phyloP scores from a whole-genome alignment of 2,329 filamentous ascomycete species.

The Pleomassaria siparia region DNA sequence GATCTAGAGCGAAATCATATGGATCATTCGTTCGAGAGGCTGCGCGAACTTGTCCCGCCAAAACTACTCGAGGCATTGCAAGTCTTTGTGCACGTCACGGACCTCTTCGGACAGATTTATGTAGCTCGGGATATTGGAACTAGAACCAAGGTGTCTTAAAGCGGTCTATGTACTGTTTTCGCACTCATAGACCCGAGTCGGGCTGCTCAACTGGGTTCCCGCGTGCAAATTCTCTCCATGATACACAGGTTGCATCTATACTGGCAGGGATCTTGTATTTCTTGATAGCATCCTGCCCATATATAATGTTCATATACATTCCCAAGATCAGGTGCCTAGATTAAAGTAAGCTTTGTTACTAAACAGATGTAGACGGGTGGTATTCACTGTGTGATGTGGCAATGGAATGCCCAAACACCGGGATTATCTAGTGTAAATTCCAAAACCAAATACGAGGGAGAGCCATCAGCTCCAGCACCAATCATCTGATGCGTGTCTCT shows the following conservation, averaged over 20 bases:
- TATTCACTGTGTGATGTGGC: no score
- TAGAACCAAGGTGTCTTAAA: no score
- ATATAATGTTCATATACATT: conserved; percentile 1
- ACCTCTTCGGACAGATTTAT: conserved; percentile 3
- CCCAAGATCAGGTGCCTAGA: background rate
- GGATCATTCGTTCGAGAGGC: no score
- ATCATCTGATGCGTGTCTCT: conserved; percentile 33
- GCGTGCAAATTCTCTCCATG: background rate
- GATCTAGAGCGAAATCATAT: no score
- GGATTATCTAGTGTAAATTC: conserved; percentile 42
- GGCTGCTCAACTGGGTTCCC: background rate
- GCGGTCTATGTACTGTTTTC: no score
- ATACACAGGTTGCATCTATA: background rate
- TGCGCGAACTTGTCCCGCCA: no score
- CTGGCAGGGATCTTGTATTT: background rate
- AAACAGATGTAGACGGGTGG: no score
- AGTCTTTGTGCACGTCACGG: no score
- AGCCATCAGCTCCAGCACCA: conserved; percentile 22
- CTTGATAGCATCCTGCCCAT: background rate
- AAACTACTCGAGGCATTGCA: no score
- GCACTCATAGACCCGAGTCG: no score
- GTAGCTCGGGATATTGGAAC: background rate
- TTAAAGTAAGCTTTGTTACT: no score
- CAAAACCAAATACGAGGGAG: conserved; percentile 42
- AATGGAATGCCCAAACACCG: conserved; percentile 39